Base-by-base conservation (phyloP, 2,329 filamentous ascomycete genomes). In the Monosporascus sp. region DNA sequence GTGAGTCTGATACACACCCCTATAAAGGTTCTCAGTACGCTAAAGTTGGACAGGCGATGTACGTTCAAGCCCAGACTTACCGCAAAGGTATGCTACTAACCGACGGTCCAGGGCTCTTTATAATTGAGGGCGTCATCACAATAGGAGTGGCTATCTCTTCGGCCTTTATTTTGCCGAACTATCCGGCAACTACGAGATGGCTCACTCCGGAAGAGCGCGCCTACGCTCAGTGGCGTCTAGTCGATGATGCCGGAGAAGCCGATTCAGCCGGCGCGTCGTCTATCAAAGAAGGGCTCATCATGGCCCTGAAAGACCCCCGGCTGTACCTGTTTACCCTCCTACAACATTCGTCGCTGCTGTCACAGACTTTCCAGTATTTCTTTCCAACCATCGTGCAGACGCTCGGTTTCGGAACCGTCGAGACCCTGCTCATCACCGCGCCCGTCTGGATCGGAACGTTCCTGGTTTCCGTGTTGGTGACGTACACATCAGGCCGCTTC, bases 331-430 rank as follows among this genome's bases (percentile, higher is more conserved):
- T 83, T 50, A 72, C 79, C 2, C 66, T 82, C 22, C 66, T 83
- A 3, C 79, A 83, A 60, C 79, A 82, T 52, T 61, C 73, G n/a
- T 76, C 72, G 35, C 57, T 81, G 17, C 65, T 80, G 1, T 73
- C 75, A 0, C 78, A 82, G 60, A 80, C 77, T 1, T 84, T 85
- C 60, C 80, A 83, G 46, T 85, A 85, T 62, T 85, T 85, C 69
- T 86, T 87, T 67, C 84, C 84, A 0, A 81, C 76, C 0, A 83
- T 87, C 41, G 79, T 86, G 1, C 74, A 81, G 44, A 84, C 81
- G 0, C 73, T 87, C 0, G 80, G 81, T 0, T 87, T 82, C 63
- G 71, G 73, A 7, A 75, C 68, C 24, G 77, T 82, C 46, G 68
- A 72, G 15, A 83, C 82, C 0, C 69, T 85, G 0, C 75, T 81